These are phyloP conservation scores for Ustilago vetiveriae DNA, from an alignment of 1,284 basidiomycete genomes.

Conservation along the genomic window DNA sequence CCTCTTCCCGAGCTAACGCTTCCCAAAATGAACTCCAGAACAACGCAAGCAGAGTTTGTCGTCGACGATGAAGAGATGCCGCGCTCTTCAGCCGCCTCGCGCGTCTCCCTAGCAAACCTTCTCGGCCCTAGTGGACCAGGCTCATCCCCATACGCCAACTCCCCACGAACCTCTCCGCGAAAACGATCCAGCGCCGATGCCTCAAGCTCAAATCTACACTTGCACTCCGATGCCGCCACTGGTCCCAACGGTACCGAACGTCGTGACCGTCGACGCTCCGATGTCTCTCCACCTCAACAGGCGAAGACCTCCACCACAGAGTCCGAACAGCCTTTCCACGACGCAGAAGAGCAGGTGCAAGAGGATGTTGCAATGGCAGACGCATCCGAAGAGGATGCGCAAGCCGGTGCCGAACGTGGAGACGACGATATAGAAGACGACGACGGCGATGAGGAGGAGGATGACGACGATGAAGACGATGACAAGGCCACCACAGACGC, in stretches of 20 bases:
- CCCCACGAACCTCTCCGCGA: conserved; percentile 40
- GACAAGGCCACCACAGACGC: conserved; percentile 43
- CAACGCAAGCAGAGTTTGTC: conserved; percentile 4
- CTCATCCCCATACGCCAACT: conserved; percentile 30
- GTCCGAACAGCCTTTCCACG: conserved; percentile 17
- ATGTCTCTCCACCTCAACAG: conserved; percentile 9
- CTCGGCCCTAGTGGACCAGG: conserved; percentile 41
- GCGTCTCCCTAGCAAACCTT: conserved; percentile 43
- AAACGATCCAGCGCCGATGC: conserved; percentile 34
- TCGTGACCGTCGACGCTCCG: conserved; percentile 15
- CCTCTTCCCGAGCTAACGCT: conserved; percentile 19
- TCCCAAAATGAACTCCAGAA: conserved; percentile 24
- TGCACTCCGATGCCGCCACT: conserved; percentile 7
- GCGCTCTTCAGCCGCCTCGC: conserved; percentile 35
- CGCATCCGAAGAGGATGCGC: conserved; percentile 9
- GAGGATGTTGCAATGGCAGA: conserved; percentile 25
- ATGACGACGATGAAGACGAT: conserved; percentile 51
- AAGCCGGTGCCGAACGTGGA: conserved; percentile 2
- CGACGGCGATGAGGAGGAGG: conserved; percentile 39
- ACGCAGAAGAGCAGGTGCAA: conserved; percentile 22
- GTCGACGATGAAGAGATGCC: conserved; percentile 36
- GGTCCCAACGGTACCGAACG: conserved; percentile 2
- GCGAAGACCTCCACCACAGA: conserved; percentile 2
- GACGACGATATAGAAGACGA: conserved; percentile 26
- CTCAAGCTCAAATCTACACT: conserved; percentile 13